Conservation (phyloP, 2,329 filamentous ascomycete species). For the Cyclaneusma minus region DNA sequence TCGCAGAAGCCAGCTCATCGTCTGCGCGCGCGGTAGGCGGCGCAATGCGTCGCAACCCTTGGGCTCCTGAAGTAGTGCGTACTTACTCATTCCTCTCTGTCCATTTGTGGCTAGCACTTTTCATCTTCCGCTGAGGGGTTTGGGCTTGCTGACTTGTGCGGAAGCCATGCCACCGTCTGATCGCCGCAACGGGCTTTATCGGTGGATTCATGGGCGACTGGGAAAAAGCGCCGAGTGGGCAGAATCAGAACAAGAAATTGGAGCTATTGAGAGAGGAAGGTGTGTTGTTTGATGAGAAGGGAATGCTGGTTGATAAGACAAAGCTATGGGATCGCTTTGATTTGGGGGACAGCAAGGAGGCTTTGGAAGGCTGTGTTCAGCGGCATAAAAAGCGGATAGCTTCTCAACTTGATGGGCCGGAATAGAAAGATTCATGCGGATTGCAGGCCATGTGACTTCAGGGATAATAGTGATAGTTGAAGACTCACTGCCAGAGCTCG, state of each 20-base stretch:
- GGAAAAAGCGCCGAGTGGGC: conserved; percentile 30
- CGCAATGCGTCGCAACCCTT: conserved; percentile 43
- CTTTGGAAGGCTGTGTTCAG: no score
- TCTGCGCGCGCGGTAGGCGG: conserved; percentile 47
- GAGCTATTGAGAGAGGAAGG: conserved; percentile 28
- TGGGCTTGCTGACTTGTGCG: background rate
- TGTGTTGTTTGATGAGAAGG: conserved; percentile 27
- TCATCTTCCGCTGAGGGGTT: background rate
- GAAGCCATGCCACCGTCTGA: conserved; percentile 1
- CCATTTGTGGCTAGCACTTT: background rate
- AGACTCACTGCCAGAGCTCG: no score
- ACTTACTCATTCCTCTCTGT: background rate
- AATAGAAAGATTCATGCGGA: no score
- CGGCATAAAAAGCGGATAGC: no score
- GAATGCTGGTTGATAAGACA: conserved; percentile 24
- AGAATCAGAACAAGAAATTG: conserved; percentile 30
- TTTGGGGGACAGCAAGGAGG: conserved; percentile 5
- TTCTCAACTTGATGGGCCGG: no score
- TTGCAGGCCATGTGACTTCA: no score
- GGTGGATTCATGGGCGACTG: conserved; percentile 36
- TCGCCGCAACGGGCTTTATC: conserved; percentile 17
- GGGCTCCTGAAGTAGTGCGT: conserved; percentile 37
- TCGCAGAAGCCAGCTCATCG: conserved; percentile 39
- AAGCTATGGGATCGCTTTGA: conserved; percentile 28
- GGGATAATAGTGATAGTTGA: no score